phyloP scores from a whole-genome alignment of 2,329 filamentous ascomycete species.

The Aaosphaeria arxii region DNA sequence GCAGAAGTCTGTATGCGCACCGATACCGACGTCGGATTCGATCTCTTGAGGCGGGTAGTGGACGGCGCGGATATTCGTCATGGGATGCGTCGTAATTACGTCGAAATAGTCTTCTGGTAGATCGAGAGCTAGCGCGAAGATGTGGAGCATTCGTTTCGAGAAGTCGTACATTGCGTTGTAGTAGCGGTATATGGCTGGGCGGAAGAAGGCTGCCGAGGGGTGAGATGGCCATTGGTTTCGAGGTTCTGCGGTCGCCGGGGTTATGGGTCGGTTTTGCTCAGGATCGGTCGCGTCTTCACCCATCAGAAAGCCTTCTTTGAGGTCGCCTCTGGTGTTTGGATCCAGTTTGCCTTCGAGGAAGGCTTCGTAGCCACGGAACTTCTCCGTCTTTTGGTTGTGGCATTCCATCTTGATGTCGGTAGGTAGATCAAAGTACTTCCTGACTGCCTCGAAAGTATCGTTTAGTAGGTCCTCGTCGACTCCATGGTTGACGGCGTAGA shows the following conservation, averaged over 20 bases:
- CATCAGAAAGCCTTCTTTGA: slow-evolving; percentile 36
- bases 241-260: slow-evolving; percentile 10
- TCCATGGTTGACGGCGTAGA: slow-evolving; percentile 31
- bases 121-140: slow-evolving; percentile 40
- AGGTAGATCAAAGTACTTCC: slow-evolving; percentile 28
- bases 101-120: slow-evolving; percentile 40
- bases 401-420: slow-evolving; percentile 35
- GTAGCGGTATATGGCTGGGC: slow-evolving; percentile 28
- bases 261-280: slow-evolving; percentile 21
- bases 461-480: slow-evolving; percentile 24
- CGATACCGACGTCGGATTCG: slow-evolving; percentile 35
- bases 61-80: slow-evolving; percentile 41
- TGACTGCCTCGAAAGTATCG: slow-evolving; percentile 26
- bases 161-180: slow-evolving; percentile 28
- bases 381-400: slow-evolving; percentile 31
- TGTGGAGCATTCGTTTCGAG: slow-evolving; percentile 29
- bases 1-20: slow-evolving; percentile 43
- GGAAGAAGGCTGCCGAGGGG: slow-evolving; percentile 24
- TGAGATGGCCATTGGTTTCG: slow-evolving; percentile 32
- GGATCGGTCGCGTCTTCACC: slow-evolving; percentile 33
- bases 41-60: slow-evolving; percentile 40
- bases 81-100: slow-evolving; percentile 37
- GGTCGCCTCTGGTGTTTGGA: slow-evolving; percentile 31
- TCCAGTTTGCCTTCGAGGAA: slow-evolving; percentile 36
- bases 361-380: slow-evolving; percentile 35